Evolutionary conservation across 495 filamentous ascomycete genomes (phyloP).

Genomic region (Xanthoparmelia taractica): DNA sequence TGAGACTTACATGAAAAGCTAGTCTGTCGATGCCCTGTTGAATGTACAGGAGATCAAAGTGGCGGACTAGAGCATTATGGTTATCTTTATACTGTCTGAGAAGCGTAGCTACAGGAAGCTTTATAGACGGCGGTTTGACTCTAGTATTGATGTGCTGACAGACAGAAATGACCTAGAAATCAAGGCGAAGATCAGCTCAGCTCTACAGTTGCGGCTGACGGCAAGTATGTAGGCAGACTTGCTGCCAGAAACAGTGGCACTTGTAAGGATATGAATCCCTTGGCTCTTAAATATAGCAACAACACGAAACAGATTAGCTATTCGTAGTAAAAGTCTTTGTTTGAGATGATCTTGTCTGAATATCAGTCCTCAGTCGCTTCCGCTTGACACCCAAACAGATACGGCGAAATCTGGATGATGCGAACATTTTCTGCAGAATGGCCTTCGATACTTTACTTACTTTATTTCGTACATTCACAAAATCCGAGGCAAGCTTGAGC

Average conservation of each 20-base stretch:
- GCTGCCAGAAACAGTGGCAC: not conserved
- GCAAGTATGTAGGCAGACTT: not conserved
- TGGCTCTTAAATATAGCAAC: not conserved
- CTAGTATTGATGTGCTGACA: slow-evolving; percentile 77
- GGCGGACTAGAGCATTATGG: slow-evolving; percentile 61
- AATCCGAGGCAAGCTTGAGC: slow-evolving; percentile 74
- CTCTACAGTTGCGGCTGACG: not conserved
- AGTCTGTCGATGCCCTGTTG: slow-evolving; percentile 78
- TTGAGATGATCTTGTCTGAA: too few relatives aligned
- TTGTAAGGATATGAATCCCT: not conserved
- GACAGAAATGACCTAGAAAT: slow-evolving; percentile 51
- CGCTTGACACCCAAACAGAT: not conserved
- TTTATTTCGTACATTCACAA: slow-evolving; percentile 76
- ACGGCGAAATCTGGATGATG: not conserved
- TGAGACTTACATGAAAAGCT: slow-evolving; percentile 26
- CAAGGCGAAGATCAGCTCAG: not conserved
- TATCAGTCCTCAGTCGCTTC: not conserved
- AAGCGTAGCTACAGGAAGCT: slow-evolving; percentile 74
- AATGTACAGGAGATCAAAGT: slow-evolving; percentile 84
- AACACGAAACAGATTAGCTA: not conserved
- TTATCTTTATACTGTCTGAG: slow-evolving; percentile 85
- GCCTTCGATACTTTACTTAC: slow-evolving; percentile 33
- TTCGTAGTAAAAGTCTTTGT: not conserved
- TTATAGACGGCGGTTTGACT: slow-evolving; percentile 59
- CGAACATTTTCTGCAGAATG: not conserved